Percentiles rank a stretch among this genome's conserved stretches.
Evolutionary conservation across 164 flowering plant genomes (phyloP).

Genomic region (Annona squamosa): DNA sequence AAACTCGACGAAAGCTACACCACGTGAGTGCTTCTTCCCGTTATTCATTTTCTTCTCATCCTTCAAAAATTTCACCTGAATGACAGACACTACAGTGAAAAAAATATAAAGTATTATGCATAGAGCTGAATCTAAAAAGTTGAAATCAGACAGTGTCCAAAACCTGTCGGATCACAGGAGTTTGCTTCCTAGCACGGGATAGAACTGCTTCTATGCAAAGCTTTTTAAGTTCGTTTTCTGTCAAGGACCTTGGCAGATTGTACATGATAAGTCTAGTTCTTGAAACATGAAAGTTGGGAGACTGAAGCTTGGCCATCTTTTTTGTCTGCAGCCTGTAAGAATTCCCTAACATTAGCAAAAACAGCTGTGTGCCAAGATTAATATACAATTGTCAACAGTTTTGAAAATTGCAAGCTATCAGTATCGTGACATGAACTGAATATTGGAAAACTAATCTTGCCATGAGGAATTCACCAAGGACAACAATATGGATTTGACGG

Average conservation of each 20-base stretch:
- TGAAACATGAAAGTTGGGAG: constrained; percentile 90
- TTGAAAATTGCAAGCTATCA: neutral
- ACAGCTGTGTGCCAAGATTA: neutral
- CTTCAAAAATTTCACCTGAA: constrained; percentile 73
- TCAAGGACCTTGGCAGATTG: constrained; percentile 83
- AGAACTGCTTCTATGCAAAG: constrained; percentile 69
- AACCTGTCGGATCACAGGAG: constrained; percentile 82
- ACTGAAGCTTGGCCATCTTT: constrained; percentile 60
- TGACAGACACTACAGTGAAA: constrained; percentile 1
- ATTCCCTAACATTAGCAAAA: neutral
- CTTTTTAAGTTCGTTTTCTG: constrained; percentile 53
- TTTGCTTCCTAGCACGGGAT: constrained; percentile 86
- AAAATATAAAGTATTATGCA: neutral
- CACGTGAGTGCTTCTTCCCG: constrained; percentile 55
- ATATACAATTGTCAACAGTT: neutral
- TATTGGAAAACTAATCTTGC: neutral
- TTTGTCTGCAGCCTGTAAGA: constrained; percentile 60
- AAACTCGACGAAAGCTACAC: constrained; percentile 91
- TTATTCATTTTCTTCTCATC: constrained; percentile 47
- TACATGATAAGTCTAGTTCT: constrained; percentile 76
- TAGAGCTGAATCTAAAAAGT: neutral
- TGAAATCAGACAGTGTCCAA: constrained; percentile 5
- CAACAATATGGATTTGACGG: neutral
- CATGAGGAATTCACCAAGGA: neutral
- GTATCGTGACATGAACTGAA: neutral